phyloP scores from a whole-genome alignment of 2,329 filamentous ascomycete genomes.

The Epichloe bromicola region DNA sequence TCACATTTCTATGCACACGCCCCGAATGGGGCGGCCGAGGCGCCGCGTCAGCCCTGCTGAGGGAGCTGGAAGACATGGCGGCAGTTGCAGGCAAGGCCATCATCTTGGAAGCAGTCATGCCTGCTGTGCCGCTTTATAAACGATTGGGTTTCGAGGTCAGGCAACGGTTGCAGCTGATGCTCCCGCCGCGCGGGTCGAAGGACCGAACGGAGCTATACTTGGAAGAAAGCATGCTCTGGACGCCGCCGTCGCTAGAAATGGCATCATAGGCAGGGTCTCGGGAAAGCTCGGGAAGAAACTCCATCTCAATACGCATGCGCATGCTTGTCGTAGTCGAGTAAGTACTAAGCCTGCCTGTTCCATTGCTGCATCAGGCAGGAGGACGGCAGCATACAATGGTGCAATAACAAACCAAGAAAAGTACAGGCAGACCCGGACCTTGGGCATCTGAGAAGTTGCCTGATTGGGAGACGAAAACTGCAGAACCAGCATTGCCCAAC shows the following conservation, averaged over 20 bases:
- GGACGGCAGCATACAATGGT: too few relatives aligned
- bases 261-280: background rate
- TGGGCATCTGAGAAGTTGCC: background rate
- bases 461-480: background rate
- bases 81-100: constrained; percentile 19
- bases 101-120: constrained; percentile 26
- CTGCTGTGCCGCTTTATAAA: constrained; percentile 25
- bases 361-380: too few relatives aligned
- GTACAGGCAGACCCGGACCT: too few relatives aligned
- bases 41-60: constrained; percentile 21
- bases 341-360: too few relatives aligned
- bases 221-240: constrained; percentile 22
- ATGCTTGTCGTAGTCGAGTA: background rate
- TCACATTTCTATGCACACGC: constrained; percentile 27
- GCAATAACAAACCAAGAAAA: too few relatives aligned
- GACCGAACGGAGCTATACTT: constrained; percentile 21
- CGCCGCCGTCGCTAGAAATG: background rate
- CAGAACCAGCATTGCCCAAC: background rate
- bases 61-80: constrained; percentile 20
- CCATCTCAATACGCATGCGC: too few relatives aligned
- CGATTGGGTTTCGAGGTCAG: constrained; percentile 22
- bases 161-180: constrained; percentile 21
- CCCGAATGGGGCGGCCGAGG: constrained; percentile 22
- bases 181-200: constrained; percentile 17
- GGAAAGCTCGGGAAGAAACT: too few relatives aligned